Evolutionary conservation across 1,284 basidiomycete genomes (phyloP), one percentile per base, ranked within the genome.

Genomic region (Ganoderma multipileum): DNA sequence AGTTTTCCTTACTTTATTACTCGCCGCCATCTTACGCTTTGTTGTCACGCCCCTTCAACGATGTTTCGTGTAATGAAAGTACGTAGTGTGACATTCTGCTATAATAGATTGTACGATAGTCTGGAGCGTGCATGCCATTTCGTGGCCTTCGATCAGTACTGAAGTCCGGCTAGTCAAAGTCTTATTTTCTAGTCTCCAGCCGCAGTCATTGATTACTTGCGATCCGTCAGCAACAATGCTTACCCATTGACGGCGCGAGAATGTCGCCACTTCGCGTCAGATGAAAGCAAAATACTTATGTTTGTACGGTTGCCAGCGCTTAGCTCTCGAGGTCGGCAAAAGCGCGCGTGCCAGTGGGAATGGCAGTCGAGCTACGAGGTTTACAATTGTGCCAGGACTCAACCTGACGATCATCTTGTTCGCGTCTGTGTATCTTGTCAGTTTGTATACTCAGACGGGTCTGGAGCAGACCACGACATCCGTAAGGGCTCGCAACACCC

Each of bases 241-340:
- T 33, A 33, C 39, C 5, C n/a, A 28, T n/a, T 11, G 11, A 26
- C 47, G 11, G 11, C 47, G 47, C 41, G n/a, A 23, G 23, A 28
- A 61, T 61, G 58, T 66, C 64, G 59, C 50, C 64, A 61, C 60
- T 28, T 65, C 41, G 44, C 30, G 64, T 59, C 30, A 65, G n/a
- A 23, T 28, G 20, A 33, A 23, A 16, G 23, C 33, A 38, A 58
- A 12, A 52, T 52, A 2, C 9, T 54, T n/a, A 52, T 52, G 9
- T 18, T 54, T n/a, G 23, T 26, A 26, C 47, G 4, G 4, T 33
- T 33, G 4, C 33, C 33, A 8, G 33, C n/a, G n/a, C n/a, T n/a
- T n/a, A n/a, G n/a, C n/a, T n/a, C n/a, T n/a, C n/a, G n/a, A n/a
- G n/a, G n/a, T n/a, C n/a, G n/a, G n/a, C n/a, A n/a, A n/a, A n/a